Evolutionary conservation across 2,329 filamentous ascomycete genomes (phyloP).

Genomic region (Diaporthe sp.): DNA sequence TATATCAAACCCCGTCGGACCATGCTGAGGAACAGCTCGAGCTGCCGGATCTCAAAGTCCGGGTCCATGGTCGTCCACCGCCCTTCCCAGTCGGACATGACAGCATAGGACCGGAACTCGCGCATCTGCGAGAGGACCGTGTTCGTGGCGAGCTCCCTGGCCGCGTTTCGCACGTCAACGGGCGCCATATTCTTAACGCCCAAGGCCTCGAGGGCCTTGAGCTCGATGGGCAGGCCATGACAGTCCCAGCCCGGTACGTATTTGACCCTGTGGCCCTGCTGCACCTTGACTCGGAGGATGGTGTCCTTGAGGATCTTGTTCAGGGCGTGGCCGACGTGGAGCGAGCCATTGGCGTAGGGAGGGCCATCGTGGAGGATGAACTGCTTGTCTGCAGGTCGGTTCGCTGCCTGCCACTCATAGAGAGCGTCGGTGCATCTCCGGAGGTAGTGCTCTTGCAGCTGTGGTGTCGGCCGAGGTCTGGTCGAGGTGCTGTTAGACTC

Average conservation of each 20-base stretch:
- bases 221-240: slow-evolving; percentile 95
- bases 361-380: slow-evolving; percentile 96
- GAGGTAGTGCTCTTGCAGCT: slow-evolving; percentile 71
- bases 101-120: slow-evolving; percentile 79
- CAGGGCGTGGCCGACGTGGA: slow-evolving; percentile 94
- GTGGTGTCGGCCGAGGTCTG: slow-evolving; percentile 67
- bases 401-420: slow-evolving; percentile 85
- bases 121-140: slow-evolving; percentile 82
- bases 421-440: slow-evolving; percentile 86
- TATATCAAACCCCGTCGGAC: slow-evolving; percentile 81
- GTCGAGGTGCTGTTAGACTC: slow-evolving; percentile 43
- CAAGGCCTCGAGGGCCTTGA: slow-evolving; percentile 84
- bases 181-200: slow-evolving; percentile 61
- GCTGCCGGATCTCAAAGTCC: slow-evolving; percentile 80
- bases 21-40: slow-evolving; percentile 82
- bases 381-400: slow-evolving; percentile 65
- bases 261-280: slow-evolving; percentile 79
- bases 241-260: slow-evolving; percentile 98
- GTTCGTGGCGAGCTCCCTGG: slow-evolving; percentile 74
- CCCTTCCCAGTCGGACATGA: slow-evolving; percentile 86
- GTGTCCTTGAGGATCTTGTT: slow-evolving; percentile 99
- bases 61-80: slow-evolving; percentile 86
- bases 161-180: slow-evolving; percentile 74
- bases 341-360: slow-evolving; percentile 92
- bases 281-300: slow-evolving; percentile 84